Evolutionary conservation across 1,284 basidiomycete genomes (phyloP).

Genomic region (Cystobasidium sp.): DNA sequence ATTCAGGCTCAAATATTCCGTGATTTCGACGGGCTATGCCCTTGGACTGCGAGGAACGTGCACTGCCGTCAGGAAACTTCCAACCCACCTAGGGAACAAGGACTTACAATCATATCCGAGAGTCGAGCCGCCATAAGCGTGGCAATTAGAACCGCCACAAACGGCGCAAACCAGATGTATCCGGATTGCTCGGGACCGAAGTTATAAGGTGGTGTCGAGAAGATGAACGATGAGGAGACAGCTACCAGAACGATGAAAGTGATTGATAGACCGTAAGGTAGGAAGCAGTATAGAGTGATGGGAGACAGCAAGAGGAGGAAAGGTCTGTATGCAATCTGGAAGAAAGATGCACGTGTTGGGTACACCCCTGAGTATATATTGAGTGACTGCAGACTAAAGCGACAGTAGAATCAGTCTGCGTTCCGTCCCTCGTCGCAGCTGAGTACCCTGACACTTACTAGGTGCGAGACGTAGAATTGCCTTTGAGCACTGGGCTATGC

Average conservation of each 20-base stretch:
- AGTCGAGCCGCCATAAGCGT: slow-evolving; percentile 29
- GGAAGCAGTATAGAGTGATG: slow-evolving; percentile 21
- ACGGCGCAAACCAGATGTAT: slow-evolving; percentile 34
- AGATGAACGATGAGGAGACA: slow-evolving; percentile 31
- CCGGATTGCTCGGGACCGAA: slow-evolving; percentile 36
- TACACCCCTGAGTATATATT: slow-evolving; percentile 30
- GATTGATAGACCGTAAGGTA: slow-evolving; percentile 36
- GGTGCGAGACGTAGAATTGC: neutral
- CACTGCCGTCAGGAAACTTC: neutral
- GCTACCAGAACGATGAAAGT: slow-evolving; percentile 44
- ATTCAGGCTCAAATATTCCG: slow-evolving; percentile 47
- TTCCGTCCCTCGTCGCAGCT: neutral
- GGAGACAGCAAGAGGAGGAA: slow-evolving; percentile 39
- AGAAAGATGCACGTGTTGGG: slow-evolving; percentile 8
- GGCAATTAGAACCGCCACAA: slow-evolving; percentile 35
- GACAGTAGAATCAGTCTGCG: neutral
- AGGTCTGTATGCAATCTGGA: slow-evolving; percentile 37
- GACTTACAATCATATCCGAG: slow-evolving; percentile 23
- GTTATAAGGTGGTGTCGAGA: slow-evolving; percentile 1
- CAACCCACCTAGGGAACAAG: neutral
- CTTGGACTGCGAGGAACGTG: neutral
- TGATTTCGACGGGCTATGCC: slow-evolving; percentile 34
- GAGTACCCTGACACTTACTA: neutral
- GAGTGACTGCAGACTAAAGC: slow-evolving; percentile 17
- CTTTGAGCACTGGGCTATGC: neutral